phyloP scores from a whole-genome alignment of 139 green algal species.

The Eudorina sp. region DNA sequence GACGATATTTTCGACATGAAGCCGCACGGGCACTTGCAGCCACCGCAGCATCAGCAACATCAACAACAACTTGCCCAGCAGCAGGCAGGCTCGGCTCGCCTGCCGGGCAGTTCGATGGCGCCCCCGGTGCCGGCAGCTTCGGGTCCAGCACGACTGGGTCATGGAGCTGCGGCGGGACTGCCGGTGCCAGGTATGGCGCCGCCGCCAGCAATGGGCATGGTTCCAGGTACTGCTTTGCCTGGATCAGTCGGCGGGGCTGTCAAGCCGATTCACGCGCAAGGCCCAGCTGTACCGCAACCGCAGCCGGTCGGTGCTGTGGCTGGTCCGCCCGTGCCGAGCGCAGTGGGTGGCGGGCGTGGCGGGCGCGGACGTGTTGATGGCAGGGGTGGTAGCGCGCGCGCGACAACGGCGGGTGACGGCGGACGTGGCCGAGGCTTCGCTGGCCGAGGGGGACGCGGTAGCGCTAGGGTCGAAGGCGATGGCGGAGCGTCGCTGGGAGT shows the following conservation, averaged over 20 bases:
- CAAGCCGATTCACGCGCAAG: constrained; percentile 17
- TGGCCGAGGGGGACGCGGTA: constrained; percentile 12
- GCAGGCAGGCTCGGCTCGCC: neutral
- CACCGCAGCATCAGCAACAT: neutral
- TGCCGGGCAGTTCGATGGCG: neutral
- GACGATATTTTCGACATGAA: constrained; percentile 61
- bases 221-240: neutral
- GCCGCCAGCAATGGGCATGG: neutral
- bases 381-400: neutral
- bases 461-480: neutral
- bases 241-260: neutral
- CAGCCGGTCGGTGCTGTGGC: neutral
- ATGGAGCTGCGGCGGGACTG: neutral
- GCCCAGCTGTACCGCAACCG: neutral
- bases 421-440: constrained; percentile 38
- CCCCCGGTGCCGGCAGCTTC: constrained; percentile 31
- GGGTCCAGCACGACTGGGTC: constrained; percentile 23
- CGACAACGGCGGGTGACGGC: constrained; percentile 15
- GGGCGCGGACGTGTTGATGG: constrained; percentile 11
- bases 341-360: neutral
- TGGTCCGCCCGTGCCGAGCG: neutral
- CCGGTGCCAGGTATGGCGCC: neutral
- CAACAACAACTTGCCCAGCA: constrained; percentile 5
- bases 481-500: neutral
- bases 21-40: constrained; percentile 6